These are phyloP conservation scores for Auricularia auricula-judae DNA, from an alignment of 768 basidiomycete genomes.

Conservation along the genomic window DNA sequence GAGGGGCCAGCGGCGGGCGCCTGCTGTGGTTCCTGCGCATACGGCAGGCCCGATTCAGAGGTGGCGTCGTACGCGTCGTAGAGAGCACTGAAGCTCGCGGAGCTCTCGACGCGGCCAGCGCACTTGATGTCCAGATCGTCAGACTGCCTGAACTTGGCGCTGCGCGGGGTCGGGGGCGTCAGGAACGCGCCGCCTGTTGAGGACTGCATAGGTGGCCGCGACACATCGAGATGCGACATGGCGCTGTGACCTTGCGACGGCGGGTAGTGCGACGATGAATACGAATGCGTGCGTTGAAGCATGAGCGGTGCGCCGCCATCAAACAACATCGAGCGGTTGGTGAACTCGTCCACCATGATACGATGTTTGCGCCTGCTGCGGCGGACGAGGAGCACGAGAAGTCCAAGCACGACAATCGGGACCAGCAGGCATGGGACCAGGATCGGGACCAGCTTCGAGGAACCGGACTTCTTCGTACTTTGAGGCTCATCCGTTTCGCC, in stretches of 20 bases:
- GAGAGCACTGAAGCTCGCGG: background rate
- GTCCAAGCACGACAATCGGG: background rate
- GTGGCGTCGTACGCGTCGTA: background rate
- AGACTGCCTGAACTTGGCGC: background rate
- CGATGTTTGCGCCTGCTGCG: background rate
- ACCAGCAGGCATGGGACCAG: background rate
- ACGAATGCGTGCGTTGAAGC: background rate
- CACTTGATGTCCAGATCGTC: background rate
- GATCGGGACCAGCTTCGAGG: background rate
- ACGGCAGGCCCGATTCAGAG: background rate
- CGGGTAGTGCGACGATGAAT: background rate
- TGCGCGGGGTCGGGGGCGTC: background rate
- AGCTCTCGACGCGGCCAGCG: background rate
- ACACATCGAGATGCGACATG: background rate
- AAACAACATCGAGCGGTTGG: background rate
- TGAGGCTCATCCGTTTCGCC: too few relatives aligned
- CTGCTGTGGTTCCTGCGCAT: background rate
- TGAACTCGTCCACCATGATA: background rate
- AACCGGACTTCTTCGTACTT: background rate
- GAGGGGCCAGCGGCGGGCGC: too few relatives aligned
- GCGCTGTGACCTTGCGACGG: background rate
- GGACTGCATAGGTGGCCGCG: background rate
- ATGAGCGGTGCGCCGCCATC: background rate
- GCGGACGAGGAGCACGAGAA: background rate
- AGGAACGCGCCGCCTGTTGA: background rate